Percentiles rank a stretch among this genome's conserved stretches.
These are phyloP conservation scores for Umbelopsis sp. DNA, from an alignment of 371 early-diverging fungal genomes.

Conservation along the genomic window DNA sequence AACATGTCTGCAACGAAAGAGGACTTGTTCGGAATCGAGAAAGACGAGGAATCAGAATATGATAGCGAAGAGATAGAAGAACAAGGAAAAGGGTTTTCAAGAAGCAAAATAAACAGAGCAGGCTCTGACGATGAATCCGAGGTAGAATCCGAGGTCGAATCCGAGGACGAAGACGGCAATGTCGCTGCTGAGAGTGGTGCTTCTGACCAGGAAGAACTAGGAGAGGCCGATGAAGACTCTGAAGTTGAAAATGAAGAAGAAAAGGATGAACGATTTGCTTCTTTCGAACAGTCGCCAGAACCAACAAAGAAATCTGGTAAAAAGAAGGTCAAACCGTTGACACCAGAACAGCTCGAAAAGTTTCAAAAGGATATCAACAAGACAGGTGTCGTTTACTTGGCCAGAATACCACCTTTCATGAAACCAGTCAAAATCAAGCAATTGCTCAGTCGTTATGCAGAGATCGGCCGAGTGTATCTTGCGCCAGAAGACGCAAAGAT, in stretches of 20 bases:
- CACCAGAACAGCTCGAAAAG: conserved; percentile 67
- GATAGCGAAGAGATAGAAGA: conserved; percentile 39
- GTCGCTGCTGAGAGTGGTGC: conserved; percentile 18
- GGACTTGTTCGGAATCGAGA: conserved; percentile 41
- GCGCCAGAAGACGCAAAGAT: conserved; percentile 78
- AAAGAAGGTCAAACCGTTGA: conserved; percentile 66
- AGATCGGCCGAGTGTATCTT: conserved; percentile 86
- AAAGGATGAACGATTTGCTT: conserved; percentile 10
- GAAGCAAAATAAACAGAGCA: conserved; percentile 12
- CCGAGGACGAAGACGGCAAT: conserved; percentile 19
- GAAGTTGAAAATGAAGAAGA: conserved; percentile 26
- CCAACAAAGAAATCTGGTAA: conserved; percentile 32
- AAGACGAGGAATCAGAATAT: conserved; percentile 32
- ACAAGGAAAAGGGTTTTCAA: conserved; percentile 23
- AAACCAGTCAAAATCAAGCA: conserved; percentile 77
- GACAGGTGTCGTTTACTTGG: conserved; percentile 90
- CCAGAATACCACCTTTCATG: conserved; percentile 93
- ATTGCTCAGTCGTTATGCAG: conserved; percentile 73
- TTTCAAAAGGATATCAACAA: conserved; percentile 73
- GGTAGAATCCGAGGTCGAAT: conserved; percentile 33
- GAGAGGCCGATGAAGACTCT: conserved; percentile 21
- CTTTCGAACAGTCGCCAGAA: conserved; percentile 22
- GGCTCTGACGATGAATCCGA: conserved; percentile 37
- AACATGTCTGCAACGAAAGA: conserved; percentile 22
- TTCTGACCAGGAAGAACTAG: conserved; percentile 12